Evolutionary conservation across 1,284 basidiomycete genomes (phyloP).

Genomic region (Marasmius tenuissimus): DNA sequence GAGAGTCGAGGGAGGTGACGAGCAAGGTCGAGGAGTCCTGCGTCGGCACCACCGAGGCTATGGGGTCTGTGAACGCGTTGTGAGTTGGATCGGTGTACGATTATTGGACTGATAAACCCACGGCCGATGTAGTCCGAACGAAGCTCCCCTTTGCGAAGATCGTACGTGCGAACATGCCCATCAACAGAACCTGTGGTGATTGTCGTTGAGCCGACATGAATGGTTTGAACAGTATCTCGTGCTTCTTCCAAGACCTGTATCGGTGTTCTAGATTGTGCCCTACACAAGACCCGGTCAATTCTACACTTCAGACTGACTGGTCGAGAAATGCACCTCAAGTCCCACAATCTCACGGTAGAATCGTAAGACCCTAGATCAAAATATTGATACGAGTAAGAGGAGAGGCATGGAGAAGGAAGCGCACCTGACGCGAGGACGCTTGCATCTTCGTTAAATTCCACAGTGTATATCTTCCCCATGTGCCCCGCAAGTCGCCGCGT

Average conservation of each 20-base stretch:
- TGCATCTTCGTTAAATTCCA: conserved; percentile 88
- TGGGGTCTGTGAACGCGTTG: conserved; percentile 61
- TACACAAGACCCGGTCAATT: conserved; percentile 27
- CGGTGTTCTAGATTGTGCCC: conserved; percentile 77
- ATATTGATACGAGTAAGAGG: background rate
- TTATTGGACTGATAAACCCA: conserved; percentile 40
- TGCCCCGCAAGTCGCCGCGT: conserved; percentile 85
- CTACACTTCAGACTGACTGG: background rate
- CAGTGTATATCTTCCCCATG: conserved; percentile 86
- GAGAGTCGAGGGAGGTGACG: conserved; percentile 82
- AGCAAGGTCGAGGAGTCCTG: conserved; percentile 77
- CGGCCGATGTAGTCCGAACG: conserved; percentile 88
- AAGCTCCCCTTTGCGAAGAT: conserved; percentile 89
- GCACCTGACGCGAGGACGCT: conserved; percentile 84
- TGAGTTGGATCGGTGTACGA: conserved; percentile 3
- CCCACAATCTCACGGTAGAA: conserved; percentile 87
- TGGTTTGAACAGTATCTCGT: conserved; percentile 83
- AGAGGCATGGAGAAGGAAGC: conserved; percentile 19
- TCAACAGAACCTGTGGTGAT: conserved; percentile 88
- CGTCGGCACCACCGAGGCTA: conserved; percentile 80
- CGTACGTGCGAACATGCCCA: conserved; percentile 90
- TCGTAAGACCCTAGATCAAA: conserved; percentile 75
- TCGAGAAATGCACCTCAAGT: conserved; percentile 59
- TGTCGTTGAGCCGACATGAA: conserved; percentile 63
- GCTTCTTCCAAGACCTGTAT: conserved; percentile 94